Evolutionary conservation across 768 basidiomycete genomes (phyloP).

Genomic region (Rhizopogon vulgaris): DNA sequence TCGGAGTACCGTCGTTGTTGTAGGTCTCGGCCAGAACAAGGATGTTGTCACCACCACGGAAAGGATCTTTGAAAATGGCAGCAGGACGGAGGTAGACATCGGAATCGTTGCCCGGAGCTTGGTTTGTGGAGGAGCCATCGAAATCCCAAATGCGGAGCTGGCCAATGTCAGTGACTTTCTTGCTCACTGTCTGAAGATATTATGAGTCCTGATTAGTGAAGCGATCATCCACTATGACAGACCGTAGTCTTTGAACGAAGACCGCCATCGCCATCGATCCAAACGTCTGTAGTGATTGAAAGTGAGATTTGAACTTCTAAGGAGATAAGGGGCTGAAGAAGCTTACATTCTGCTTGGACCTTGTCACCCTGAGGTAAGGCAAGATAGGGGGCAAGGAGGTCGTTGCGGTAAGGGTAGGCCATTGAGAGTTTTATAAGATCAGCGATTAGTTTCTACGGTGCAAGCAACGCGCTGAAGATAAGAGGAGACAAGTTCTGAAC

Average conservation of each 20-base stretch:
- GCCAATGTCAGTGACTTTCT: conserved; percentile 81
- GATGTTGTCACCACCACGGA: conserved; percentile 98
- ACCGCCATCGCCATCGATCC: conserved; percentile 94
- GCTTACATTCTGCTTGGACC: conserved; percentile 88
- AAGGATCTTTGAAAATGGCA: conserved; percentile 97
- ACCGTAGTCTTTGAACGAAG: conserved; percentile 97
- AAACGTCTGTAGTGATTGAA: conserved; percentile 64
- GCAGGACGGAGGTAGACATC: conserved; percentile 98
- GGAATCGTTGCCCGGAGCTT: conserved; percentile 92
- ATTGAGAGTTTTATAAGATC: conserved; percentile 14
- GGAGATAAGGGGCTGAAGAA: conserved; percentile 3
- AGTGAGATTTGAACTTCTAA: conserved; percentile 13
- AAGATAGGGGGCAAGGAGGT: conserved; percentile 87
- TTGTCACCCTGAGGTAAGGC: conserved; percentile 86
- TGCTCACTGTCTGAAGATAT: conserved; percentile 66
- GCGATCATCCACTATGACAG: conserved; percentile 19
- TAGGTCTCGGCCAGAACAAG: conserved; percentile 95
- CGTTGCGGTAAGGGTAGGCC: conserved; percentile 57
- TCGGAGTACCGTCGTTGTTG: conserved; percentile 98
- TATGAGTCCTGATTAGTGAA: background rate
- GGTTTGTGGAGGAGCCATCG: conserved; percentile 96
- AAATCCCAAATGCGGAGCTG: conserved; percentile 99
- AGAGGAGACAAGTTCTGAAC: conserved; percentile 5
- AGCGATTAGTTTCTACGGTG: conserved; percentile 5
- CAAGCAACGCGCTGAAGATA: background rate